Conservation (phyloP, 306 rosid genomes). For the Lathyrus sativus region DNA sequence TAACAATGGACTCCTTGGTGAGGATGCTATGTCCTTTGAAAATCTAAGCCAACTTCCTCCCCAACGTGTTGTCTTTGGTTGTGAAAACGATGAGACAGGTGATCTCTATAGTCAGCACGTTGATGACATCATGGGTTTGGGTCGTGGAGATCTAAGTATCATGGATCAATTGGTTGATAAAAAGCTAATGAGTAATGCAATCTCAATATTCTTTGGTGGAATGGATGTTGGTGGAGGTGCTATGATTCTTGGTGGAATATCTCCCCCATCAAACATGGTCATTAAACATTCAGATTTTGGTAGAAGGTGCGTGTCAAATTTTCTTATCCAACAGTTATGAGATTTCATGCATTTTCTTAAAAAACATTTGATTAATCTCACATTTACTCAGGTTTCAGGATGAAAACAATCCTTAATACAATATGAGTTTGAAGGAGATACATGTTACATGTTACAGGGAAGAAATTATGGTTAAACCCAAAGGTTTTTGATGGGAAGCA, state of each 20-base stretch:
- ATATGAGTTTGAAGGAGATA: slow-evolving; percentile 87
- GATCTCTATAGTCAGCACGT: too few species aligned
- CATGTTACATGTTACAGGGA: slow-evolving; percentile 94
- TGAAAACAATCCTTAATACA: too few species aligned
- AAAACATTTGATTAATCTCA: slow-evolving; percentile 73
- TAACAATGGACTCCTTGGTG: slow-evolving; percentile 87
- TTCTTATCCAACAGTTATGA: slow-evolving; percentile 37
- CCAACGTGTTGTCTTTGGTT: slow-evolving; percentile 87
- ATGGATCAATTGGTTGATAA: slow-evolving; percentile 87
- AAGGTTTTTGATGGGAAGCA: slow-evolving; percentile 74
- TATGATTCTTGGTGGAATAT: slow-evolving; percentile 89
- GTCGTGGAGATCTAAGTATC: slow-evolving; percentile 82
- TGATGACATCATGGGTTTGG: too few species aligned
- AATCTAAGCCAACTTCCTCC: slow-evolving; percentile 69
- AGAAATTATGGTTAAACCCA: slow-evolving; percentile 59
- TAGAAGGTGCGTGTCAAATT: slow-evolving; percentile 70
- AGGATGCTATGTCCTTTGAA: slow-evolving; percentile 82
- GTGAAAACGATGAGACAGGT: slow-evolving; percentile 86
- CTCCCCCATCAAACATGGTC: slow-evolving; percentile 78
- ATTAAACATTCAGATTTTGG: slow-evolving; percentile 66
- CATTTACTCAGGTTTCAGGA: too few species aligned
- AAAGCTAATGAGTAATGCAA: slow-evolving; percentile 74
- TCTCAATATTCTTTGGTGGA: slow-evolving; percentile 96
- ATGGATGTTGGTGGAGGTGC: slow-evolving; percentile 98
- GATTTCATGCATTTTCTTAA: slow-evolving; percentile 53